Base-by-base conservation (phyloP, 225 moss, liverwort and hornwort genomes). In the Marchantia polymorpha region DNA sequence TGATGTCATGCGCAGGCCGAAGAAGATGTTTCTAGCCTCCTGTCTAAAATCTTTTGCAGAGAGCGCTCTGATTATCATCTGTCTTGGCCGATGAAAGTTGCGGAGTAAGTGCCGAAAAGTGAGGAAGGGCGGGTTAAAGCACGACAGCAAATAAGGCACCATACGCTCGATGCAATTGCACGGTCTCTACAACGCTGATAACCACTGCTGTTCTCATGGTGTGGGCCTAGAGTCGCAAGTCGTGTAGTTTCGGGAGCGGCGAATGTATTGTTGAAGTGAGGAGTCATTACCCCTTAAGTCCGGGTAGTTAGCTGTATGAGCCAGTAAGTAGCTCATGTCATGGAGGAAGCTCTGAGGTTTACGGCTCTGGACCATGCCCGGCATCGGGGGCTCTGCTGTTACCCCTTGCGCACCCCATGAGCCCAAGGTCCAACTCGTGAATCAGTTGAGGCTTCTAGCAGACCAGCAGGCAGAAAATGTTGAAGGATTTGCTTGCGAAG, bases 281-380 rank as follows among this genome's bases (percentile, higher is more conserved):
- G 15, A 64, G 64, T 77, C 64, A 77, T 48, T 64, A 64, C 63
- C 50, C 77, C 14, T 50, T 46, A 13, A 61, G 64, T 31, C 50
- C 64, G 64, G 64, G 63, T 48, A 64, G 64, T 64, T 16, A 64
- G 25, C 23, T 51, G 48, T 64, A 77, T 13, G 77, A 50, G 77
- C 77, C 25, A 64, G 77, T 75, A 58, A 75, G 46, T 75, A 75
- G 75, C 75, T 75, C 54, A 74, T 74, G 74, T 76, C 60, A 76
- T 63, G 63, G 77, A 48, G 64, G 77, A 77, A 51, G 59, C 61
- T 10, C 49, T 25, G 77, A 77, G 77, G 77, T 48, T 77, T 15
- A 49, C 64, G 77, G 49, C 51, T 77, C 49, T 31, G 76, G 63
- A 51, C 46, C 63, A 63, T 11, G 20, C 60, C 15, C 49, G 7